These are phyloP conservation scores for Ogataea dorogensis DNA, from an alignment of 805 yeast genomes.

Conservation along the genomic window DNA sequence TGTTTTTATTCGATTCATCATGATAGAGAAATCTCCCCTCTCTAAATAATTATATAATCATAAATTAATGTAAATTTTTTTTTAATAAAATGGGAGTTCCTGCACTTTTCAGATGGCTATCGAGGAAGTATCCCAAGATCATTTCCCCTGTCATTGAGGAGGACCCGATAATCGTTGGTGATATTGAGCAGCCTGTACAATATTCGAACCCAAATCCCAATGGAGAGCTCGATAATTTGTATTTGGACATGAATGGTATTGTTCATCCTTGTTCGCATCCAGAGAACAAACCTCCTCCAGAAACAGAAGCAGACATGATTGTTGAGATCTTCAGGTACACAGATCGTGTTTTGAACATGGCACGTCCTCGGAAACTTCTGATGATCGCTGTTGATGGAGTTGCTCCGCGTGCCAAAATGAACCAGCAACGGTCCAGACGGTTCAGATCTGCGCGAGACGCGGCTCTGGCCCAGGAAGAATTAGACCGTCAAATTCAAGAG, in stretches of 20 bases:
- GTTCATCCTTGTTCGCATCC: slow-evolving; percentile 99
- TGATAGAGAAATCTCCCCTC: slow-evolving; percentile 4
- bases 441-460: slow-evolving; percentile 93
- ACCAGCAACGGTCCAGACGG: slow-evolving; percentile 92
- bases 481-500: slow-evolving; percentile 56
- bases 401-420: slow-evolving; percentile 98
- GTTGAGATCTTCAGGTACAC: slow-evolving; percentile 90
- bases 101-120: slow-evolving; percentile 95
- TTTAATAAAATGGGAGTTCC: slow-evolving; percentile 80
- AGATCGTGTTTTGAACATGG: slow-evolving; percentile 87
- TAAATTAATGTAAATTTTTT: slow-evolving; percentile 1
- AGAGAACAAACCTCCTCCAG: slow-evolving; percentile 93
- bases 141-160: slow-evolving; percentile 88
- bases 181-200: slow-evolving; percentile 59
- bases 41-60: slow-evolving; percentile 6
- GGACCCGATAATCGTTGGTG: slow-evolving; percentile 55
- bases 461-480: slow-evolving; percentile 68
- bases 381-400: slow-evolving; percentile 99
- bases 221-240: slow-evolving; percentile 92
- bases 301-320: slow-evolving; percentile 95
- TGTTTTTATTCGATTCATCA: slow-evolving; percentile 8
- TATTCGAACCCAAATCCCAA: slow-evolving; percentile 83
- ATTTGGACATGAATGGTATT: slow-evolving; percentile 97
- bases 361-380: slow-evolving; percentile 88
- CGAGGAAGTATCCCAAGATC: slow-evolving; percentile 89